Conservation (phyloP, 805 yeast species). For the Cyberlindnera suaveolens region DNA sequence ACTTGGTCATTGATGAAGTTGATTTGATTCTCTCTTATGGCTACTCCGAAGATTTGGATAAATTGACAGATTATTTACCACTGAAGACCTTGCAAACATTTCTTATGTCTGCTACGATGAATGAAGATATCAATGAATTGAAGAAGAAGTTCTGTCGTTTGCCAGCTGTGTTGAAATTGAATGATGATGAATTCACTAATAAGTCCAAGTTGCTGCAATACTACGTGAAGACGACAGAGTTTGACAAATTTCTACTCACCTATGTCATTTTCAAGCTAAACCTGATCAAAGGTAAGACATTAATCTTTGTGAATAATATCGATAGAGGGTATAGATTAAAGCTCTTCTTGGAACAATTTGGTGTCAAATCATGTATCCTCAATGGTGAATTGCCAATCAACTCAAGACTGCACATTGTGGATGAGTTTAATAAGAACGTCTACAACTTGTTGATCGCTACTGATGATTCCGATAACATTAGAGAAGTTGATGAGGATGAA, state of each 20-base stretch:
- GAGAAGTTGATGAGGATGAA: conserved; percentile 42
- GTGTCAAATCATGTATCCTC: conserved; percentile 79
- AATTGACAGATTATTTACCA: conserved; percentile 60
- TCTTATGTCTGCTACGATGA: conserved; percentile 93
- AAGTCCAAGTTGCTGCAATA: conserved; percentile 69
- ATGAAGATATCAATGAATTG: conserved; percentile 74
- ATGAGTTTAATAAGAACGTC: conserved; percentile 86
- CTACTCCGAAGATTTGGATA: conserved; percentile 74
- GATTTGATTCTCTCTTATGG: conserved; percentile 89
- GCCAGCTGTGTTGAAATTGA: conserved; percentile 76
- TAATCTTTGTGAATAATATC: conserved; percentile 86
- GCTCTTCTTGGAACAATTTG: conserved; percentile 89
- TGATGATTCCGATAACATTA: conserved; percentile 69
- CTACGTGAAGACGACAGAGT: conserved; percentile 79
- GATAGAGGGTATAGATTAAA: conserved; percentile 94
- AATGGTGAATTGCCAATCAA: conserved; percentile 91
- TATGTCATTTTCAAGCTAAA: conserved; percentile 88
- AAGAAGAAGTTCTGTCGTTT: conserved; percentile 72
- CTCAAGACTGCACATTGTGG: conserved; percentile 91
- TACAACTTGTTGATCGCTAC: conserved; percentile 89
- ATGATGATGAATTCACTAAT: conserved; percentile 55
- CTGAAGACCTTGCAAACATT: conserved; percentile 77
- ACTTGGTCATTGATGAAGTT: conserved; percentile 89
- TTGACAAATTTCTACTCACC: conserved; percentile 85
- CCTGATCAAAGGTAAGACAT: conserved; percentile 84